These are phyloP conservation scores for Eucalyptus albens DNA, from an alignment of 345 rosid species.

Conservation along the genomic window DNA sequence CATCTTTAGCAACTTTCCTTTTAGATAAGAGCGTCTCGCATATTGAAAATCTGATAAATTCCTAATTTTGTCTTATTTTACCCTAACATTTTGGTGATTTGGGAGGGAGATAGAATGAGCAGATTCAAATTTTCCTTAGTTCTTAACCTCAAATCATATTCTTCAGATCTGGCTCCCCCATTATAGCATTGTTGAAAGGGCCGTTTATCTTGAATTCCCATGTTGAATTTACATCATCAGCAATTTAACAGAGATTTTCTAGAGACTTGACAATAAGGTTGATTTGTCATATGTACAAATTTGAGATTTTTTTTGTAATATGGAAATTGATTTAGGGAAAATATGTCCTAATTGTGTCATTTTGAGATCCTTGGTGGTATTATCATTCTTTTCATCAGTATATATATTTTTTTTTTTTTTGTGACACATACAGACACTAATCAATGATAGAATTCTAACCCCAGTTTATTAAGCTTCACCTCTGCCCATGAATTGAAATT, in stretches of 20 bases:
- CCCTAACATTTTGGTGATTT: not conserved
- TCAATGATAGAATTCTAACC: not conserved
- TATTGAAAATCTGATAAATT: not conserved
- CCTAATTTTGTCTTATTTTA: not conserved
- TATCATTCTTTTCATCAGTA: not conserved
- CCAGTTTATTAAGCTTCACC: not conserved
- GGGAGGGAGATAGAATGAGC: not conserved
- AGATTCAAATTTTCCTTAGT: not conserved
- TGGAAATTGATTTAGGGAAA: not conserved
- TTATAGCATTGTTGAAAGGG: not conserved
- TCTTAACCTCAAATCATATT: not conserved
- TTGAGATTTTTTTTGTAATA: not conserved
- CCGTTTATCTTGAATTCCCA: not conserved
- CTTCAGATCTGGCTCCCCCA: not conserved
- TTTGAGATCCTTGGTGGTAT: not conserved
- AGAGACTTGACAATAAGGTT: not conserved
- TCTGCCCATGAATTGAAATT: not conserved
- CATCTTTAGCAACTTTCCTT: not conserved
- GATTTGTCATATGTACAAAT: not conserved
- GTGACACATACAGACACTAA: not conserved
- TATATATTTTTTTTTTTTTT: too few species aligned
- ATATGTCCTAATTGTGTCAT: not conserved
- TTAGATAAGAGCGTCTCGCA: not conserved
- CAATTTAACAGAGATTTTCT: not conserved
- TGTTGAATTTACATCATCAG: not conserved